Evolutionary conservation across 345 rosid genomes (phyloP).

Genomic region (Ricinus communis): DNA sequence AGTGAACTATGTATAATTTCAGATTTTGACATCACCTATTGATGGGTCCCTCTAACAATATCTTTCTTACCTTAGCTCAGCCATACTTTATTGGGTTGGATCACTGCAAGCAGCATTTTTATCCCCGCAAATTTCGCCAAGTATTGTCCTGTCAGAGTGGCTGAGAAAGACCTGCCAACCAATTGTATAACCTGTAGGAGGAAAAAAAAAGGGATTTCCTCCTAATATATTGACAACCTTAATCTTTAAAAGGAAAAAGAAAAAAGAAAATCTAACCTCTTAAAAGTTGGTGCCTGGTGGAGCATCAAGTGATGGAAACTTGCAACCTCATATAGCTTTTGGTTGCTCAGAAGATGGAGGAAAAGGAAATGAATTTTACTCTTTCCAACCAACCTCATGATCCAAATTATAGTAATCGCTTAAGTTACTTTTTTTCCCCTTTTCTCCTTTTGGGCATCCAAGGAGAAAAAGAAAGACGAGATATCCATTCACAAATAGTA

Average conservation of each 20-base stretch:
- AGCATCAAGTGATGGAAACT: constrained; percentile 8
- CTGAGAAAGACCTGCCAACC: constrained; percentile 22
- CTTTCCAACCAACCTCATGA: neutral
- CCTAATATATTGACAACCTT: neutral
- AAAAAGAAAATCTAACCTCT: neutral
- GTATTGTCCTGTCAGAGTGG: neutral
- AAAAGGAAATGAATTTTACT: neutral
- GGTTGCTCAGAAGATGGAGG: neutral
- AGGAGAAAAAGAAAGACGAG: neutral
- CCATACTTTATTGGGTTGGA: neutral
- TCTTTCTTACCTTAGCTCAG: neutral
- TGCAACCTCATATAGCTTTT: neutral
- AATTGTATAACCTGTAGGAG: constrained; percentile 3
- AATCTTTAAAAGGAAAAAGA: neutral
- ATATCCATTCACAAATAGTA: neutral
- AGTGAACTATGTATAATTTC: neutral
- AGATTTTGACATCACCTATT: constrained; percentile 2
- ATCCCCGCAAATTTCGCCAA: constrained; percentile 12
- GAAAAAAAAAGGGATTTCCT: neutral
- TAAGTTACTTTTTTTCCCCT: neutral
- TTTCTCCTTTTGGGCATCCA: neutral
- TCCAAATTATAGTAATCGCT: too few relatives aligned
- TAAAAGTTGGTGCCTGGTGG: neutral
- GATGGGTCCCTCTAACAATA: neutral
- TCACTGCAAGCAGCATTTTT: neutral